Evolutionary conservation across 495 filamentous ascomycete species (phyloP).

Genomic region (Hypomontagnella submonticulosa): DNA sequence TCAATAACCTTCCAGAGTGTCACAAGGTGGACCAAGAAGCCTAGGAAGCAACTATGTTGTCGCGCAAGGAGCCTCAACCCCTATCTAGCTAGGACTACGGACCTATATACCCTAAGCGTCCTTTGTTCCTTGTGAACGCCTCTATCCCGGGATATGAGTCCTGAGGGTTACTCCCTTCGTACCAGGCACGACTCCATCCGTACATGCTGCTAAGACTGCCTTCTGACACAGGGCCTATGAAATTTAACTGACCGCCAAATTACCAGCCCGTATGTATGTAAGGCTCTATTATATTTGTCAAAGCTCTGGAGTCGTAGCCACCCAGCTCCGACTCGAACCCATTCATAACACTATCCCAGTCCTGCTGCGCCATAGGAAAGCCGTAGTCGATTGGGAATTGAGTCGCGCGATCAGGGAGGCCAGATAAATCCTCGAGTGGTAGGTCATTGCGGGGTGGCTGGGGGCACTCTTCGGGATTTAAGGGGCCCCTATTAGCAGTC

Average conservation of each 20-base stretch:
- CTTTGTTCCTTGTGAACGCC: too few species aligned
- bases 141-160: too few species aligned
- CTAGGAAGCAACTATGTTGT: too few species aligned
- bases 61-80: too few species aligned
- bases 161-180: too few species aligned
- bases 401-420: neutral
- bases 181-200: too few species aligned
- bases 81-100: too few species aligned
- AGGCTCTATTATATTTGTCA: conserved; percentile 44
- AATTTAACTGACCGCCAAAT: conserved; percentile 12
- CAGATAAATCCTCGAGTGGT: neutral
- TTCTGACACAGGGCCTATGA: too few species aligned
- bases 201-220: too few species aligned
- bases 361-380: conserved; percentile 44
- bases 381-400: conserved; percentile 26
- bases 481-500: conserved; percentile 8
- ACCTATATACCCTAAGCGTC: too few species aligned
- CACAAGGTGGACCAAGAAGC: too few species aligned
- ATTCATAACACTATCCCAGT: conserved; percentile 44
- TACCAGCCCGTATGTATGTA: conserved; percentile 41
- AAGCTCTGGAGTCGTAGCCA: conserved; percentile 28
- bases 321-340: conserved; percentile 42
- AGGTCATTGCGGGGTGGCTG: neutral
- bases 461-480: conserved; percentile 1
- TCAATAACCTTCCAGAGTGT: too few species aligned